These are phyloP conservation scores for Stylosanthes scabra DNA, from an alignment of 331 rosid genomes.

Conservation along the genomic window DNA sequence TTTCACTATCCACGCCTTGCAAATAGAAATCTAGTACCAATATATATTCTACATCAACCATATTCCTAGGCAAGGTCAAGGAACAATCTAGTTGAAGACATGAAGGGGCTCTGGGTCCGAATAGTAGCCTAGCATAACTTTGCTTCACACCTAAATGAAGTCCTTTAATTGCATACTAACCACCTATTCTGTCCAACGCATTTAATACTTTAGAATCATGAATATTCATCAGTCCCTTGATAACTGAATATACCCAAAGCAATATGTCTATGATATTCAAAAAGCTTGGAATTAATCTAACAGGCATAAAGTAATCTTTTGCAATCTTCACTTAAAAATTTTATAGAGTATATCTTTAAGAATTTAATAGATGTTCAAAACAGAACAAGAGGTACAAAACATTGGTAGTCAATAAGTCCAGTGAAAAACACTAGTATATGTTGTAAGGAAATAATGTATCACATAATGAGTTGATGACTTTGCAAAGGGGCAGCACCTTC, in stretches of 20 bases:
- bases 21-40: conserved; percentile 8
- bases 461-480: conserved; percentile 8
- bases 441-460: conserved; percentile 26
- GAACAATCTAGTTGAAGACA: conserved; percentile 21
- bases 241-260: conserved; percentile 3
- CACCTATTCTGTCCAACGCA: conserved; percentile 1
- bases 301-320: conserved; percentile 25
- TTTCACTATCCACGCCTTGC: conserved; percentile 25
- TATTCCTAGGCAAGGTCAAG: conserved; percentile 2
- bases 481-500: conserved; percentile 65
- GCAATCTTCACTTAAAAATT: conserved; percentile 6
- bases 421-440: conserved; percentile 8
- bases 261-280: conserved; percentile 33
- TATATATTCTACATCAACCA: conserved; percentile 6
- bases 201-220: not conserved
- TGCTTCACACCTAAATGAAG: not conserved
- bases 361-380: conserved; percentile 18
- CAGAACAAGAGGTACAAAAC: conserved; percentile 21
- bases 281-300: conserved; percentile 21
- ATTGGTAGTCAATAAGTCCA: conserved; percentile 20
- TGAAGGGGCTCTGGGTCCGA: conserved; percentile 14
- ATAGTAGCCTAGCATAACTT: conserved; percentile 24
- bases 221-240: conserved; percentile 16
- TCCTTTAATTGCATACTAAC: conserved; percentile 6
- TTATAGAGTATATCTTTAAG: conserved; percentile 5